Conservation (phyloP, 2,329 filamentous ascomycete species). For the Magnaporthiopsis rhizophila region DNA sequence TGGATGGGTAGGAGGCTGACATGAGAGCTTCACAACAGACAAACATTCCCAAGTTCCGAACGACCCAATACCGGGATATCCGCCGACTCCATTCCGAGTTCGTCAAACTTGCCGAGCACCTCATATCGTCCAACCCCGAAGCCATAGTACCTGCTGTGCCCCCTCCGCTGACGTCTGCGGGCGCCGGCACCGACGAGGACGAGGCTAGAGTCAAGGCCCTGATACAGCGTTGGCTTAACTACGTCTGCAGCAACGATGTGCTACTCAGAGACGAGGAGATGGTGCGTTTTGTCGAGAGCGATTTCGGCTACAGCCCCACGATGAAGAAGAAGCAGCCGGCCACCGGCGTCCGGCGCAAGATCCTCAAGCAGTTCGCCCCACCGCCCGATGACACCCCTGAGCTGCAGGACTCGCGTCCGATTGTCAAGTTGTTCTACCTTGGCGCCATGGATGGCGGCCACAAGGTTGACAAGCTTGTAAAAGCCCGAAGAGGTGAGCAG, state of each 20-base stretch:
- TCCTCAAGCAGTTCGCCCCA: constrained; percentile 96
- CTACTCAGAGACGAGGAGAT: constrained; percentile 95
- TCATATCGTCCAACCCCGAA: constrained; percentile 97
- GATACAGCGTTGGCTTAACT: constrained; percentile 92
- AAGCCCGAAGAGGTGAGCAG: constrained; percentile 71
- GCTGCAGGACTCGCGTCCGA: constrained; percentile 77
- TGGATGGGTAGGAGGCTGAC: constrained; percentile 9
- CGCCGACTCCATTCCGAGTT: constrained; percentile 94
- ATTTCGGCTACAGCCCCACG: constrained; percentile 95
- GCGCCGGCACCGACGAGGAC: constrained; percentile 93
- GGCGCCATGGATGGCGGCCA: constrained; percentile 95
- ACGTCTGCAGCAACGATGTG: constrained; percentile 83
- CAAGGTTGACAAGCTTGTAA: constrained; percentile 91
- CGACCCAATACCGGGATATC: constrained; percentile 96
- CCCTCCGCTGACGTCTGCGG: constrained; percentile 87
- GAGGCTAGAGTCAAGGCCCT: constrained; percentile 80
- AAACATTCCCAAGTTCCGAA: constrained; percentile 95
- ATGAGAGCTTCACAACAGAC: constrained; percentile 50
- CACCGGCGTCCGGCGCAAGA: constrained; percentile 87
- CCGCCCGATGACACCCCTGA: constrained; percentile 96
- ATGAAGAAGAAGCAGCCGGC: constrained; percentile 94
- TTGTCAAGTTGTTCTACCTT: constrained; percentile 93
- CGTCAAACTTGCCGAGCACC: constrained; percentile 87
- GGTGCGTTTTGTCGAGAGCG: constrained; percentile 96
- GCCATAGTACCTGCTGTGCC: constrained; percentile 90